Base-by-base conservation (phyloP, 768 basidiomycete genomes). In the Agaricus sinodeliciosus region DNA sequence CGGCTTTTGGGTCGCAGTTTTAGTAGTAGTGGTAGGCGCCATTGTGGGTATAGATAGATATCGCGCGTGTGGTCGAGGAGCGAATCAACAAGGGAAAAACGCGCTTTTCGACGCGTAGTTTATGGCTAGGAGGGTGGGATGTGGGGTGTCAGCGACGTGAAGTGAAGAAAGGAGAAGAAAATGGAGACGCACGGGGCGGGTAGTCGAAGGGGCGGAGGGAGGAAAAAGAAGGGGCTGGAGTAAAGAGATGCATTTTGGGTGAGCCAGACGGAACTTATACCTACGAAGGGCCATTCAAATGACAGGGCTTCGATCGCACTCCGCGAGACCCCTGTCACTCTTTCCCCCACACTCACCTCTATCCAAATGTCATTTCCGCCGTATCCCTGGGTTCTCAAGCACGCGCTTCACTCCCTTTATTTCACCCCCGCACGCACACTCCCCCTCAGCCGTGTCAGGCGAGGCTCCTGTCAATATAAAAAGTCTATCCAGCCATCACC, bases 241-340 rank as follows among this genome's bases (percentile, higher is more conserved):
- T 68, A 70, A 73, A 72, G 60, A 58, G 59, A 60, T 62, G 66
- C 72, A 76, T 77, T 71, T 72, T 75, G 68, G 69, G 68, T 72
- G 65, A 70, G 68, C 67, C 71, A 71, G 68, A 69, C 79, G 77
- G 78, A 73, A 76, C 79, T 81, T 81, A 80, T 80, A 80, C 71
- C 64, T 72, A 60, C 58, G 59, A 62, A 64, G 63, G 59, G 58
- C 56, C 65, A 69, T 69, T 65, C 66, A 70, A 72, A 66, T 76
- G 74, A 73, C 73, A 72, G 72, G 67, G 64, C 72, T 74, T 74
- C 72, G 69, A 73, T 74, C 69, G 67, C 69, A 61, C 60, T 59
- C 62, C 64, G 55, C 56, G 40, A 60, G 69, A 61, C 71, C 71
- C 72, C 72, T 61, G 66, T 60, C 69, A 73, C 73, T 64, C 60